These are phyloP conservation scores for Prunus mongolica DNA, from an alignment of 306 rosid genomes.

Conservation along the genomic window DNA sequence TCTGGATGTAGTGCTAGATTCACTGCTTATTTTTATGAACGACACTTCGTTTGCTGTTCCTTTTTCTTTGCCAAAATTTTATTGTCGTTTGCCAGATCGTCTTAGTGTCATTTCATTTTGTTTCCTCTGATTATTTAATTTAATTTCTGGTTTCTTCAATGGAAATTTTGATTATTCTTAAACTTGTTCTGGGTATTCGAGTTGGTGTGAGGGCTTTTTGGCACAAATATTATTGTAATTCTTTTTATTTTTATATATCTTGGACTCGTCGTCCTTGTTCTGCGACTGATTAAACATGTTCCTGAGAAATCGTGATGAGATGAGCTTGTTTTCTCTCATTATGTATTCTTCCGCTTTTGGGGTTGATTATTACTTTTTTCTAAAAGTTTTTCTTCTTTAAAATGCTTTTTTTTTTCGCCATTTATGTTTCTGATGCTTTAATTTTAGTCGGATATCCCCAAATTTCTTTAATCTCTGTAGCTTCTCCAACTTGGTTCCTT, in stretches of 20 bases:
- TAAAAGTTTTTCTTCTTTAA: background rate
- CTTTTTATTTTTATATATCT: background rate
- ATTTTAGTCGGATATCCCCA: background rate
- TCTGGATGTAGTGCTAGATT: background rate
- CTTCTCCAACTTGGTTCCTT: background rate
- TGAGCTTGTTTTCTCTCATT: background rate
- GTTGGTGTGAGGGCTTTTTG: background rate
- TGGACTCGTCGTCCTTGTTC: no score
- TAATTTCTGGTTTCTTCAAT: background rate
- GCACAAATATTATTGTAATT: background rate
- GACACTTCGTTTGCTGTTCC: background rate
- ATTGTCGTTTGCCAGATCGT: background rate
- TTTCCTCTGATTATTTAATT: background rate
- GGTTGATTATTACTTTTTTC: background rate
- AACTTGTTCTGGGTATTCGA: background rate
- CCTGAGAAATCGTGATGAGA: background rate
- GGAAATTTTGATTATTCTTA: background rate
- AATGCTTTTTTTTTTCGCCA: background rate
- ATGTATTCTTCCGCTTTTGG: background rate
- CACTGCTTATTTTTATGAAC: background rate
- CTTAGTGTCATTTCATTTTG: background rate
- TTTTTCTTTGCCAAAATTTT: background rate
- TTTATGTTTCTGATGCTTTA: background rate
- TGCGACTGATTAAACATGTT: background rate
- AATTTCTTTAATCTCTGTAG: background rate